phyloP scores from a whole-genome alignment of 495 filamentous ascomycete species.

The Aspergillus campestris region DNA sequence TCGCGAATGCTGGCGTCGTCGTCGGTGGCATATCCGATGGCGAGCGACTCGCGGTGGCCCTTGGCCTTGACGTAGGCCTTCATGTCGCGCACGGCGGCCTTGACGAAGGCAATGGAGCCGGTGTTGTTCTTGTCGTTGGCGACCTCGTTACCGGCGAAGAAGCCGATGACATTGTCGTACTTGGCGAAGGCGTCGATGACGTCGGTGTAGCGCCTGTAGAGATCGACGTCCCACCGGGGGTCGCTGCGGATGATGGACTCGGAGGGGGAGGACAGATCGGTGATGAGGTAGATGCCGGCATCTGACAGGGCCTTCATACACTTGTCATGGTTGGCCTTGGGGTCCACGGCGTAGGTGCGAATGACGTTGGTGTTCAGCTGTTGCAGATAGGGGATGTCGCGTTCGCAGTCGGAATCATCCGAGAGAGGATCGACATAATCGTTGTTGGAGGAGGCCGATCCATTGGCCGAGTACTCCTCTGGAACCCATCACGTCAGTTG shows the following conservation, averaged over 20 bases:
- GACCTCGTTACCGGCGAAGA: slow-evolving; percentile 98
- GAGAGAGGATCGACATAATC: slow-evolving; percentile 65
- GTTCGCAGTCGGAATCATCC: slow-evolving; percentile 57
- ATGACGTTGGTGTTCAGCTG: slow-evolving; percentile 81
- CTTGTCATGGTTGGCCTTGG: slow-evolving; percentile 60
- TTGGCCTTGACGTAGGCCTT: slow-evolving; percentile 86
- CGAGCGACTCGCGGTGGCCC: slow-evolving; percentile 60
- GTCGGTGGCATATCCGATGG: slow-evolving; percentile 92
- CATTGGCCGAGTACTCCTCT: slow-evolving; percentile 42
- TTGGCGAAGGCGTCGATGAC: slow-evolving; percentile 75
- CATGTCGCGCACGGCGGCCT: slow-evolving; percentile 92
- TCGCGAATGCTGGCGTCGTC: slow-evolving; percentile 76
- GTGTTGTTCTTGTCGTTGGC: slow-evolving; percentile 82
- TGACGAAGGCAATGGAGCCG: slow-evolving; percentile 80
- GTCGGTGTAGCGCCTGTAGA: slow-evolving; percentile 75
- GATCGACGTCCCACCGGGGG: slow-evolving; percentile 67
- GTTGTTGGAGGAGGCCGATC: slow-evolving; percentile 18
- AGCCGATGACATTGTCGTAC: slow-evolving; percentile 87
- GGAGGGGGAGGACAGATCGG: slow-evolving; percentile 75
- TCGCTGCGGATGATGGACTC: slow-evolving; percentile 74
- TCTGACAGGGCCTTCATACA: slow-evolving; percentile 85
- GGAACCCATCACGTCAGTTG: not conserved
- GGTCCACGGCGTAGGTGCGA: slow-evolving; percentile 90
- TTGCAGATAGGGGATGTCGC: slow-evolving; percentile 76
- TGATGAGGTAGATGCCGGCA: slow-evolving; percentile 91